Evolutionary conservation across 2,329 filamentous ascomycete genomes (phyloP).

Genomic region (Falciphora oryzae): DNA sequence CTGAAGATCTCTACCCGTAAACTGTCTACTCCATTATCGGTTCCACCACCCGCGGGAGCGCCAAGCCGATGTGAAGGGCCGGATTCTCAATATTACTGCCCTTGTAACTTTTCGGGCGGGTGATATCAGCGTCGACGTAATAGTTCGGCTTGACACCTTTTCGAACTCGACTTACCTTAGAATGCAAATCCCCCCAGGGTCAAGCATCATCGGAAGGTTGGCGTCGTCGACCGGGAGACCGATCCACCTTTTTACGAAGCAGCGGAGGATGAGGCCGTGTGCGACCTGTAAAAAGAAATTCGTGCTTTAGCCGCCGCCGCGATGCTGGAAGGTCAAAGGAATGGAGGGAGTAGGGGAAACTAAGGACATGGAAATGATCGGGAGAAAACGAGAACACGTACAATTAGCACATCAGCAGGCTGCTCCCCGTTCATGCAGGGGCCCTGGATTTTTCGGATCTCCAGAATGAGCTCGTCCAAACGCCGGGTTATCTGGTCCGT

Average conservation of each 20-base stretch:
- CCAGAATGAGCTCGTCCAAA: conserved; percentile 34
- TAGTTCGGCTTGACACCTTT: background rate
- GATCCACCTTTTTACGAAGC: conserved; percentile 41
- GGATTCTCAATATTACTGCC: conserved; percentile 33
- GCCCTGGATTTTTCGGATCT: conserved; percentile 33
- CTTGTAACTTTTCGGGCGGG: conserved; percentile 16
- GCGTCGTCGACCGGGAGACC: conserved; percentile 32
- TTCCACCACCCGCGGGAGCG: conserved; percentile 20
- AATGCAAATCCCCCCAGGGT: conserved; percentile 35
- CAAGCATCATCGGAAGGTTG: conserved; percentile 36
- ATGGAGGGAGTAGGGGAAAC: background rate
- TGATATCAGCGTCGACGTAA: conserved; percentile 12
- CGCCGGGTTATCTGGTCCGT: conserved; percentile 31
- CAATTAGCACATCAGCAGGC: conserved; percentile 29
- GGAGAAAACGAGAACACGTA: conserved; percentile 13
- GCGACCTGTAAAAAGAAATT: conserved; percentile 23
- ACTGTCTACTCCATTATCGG: too few species aligned
- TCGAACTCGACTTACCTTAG: conserved; percentile 27
- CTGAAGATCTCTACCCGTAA: too few species aligned
- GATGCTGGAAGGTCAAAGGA: background rate
- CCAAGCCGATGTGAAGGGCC: conserved; percentile 35
- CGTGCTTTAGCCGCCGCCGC: background rate
- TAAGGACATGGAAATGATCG: background rate
- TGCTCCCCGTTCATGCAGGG: conserved; percentile 33
- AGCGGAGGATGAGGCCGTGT: conserved; percentile 39